Conservation (phyloP, 2,329 filamentous ascomycete species). For the Phialophora chinensis region DNA sequence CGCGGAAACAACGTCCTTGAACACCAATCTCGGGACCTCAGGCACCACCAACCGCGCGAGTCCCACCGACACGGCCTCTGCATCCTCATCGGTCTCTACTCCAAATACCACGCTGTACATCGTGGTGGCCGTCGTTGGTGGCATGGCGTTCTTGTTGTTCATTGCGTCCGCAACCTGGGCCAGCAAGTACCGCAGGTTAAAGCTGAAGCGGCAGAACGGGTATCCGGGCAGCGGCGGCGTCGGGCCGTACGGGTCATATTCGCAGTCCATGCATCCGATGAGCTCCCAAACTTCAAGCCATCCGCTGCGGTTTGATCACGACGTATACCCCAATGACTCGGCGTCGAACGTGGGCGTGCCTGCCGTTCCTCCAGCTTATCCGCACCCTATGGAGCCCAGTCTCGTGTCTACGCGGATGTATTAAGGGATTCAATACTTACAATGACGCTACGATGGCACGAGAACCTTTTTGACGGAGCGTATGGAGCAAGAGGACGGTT, state of each 20-base stretch:
- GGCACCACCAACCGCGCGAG: conserved; percentile 5
- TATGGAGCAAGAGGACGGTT: too few species aligned
- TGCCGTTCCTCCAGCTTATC: not conserved
- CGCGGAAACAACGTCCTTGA: conserved; percentile 5
- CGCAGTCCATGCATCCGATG: conserved; percentile 1
- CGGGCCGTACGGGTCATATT: not conserved
- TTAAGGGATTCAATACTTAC: not conserved
- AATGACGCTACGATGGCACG: not conserved
- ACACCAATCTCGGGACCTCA: conserved; percentile 9
- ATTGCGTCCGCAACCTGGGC: not conserved
- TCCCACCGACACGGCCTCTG: not conserved
- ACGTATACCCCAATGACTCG: conserved; percentile 15
- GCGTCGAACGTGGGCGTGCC: conserved; percentile 5
- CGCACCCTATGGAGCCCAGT: conserved; percentile 12
- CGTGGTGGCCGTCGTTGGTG: conserved; percentile 10
- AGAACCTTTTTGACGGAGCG: not conserved
- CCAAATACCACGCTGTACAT: conserved; percentile 15
- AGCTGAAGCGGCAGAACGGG: not conserved
- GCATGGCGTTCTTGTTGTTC: conserved; percentile 1
- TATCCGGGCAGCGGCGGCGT: not conserved
- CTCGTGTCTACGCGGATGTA: conserved; percentile 15
- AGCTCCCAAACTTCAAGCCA: conserved; percentile 5
- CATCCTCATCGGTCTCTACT: not conserved
- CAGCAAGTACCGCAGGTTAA: conserved; percentile 7
- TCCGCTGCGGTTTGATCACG: conserved; percentile 3